Base-by-base conservation (phyloP, 768 basidiomycete genomes). In the Strobilomyces dryophilus region DNA sequence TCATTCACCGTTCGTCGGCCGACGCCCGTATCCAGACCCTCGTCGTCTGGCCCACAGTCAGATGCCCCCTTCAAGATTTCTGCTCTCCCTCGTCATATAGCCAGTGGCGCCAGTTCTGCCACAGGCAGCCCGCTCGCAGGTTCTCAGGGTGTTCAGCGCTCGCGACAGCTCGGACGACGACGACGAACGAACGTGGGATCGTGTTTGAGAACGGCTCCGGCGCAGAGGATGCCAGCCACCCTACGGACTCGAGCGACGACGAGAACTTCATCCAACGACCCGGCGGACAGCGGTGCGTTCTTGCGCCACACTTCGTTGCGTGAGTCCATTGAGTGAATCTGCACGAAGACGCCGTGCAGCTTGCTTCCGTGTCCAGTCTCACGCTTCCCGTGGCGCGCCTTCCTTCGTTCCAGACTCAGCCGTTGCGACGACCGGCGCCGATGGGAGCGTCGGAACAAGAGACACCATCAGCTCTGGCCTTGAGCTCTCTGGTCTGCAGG, bases 1-100 rank as follows among this genome's bases (percentile, higher is more conserved):
- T 94, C 92, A 1, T 95, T 95, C 70, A 93, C 87, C 2, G 78
- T 95, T 52, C 82, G 90, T 39, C 79, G 90, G 8, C 93, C 93
- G 0, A 83, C 83, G 0, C 86, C 89, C 1, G 65, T 76, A 0
- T 85, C 87, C 7, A 78, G 87, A 10, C 77, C 79, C 17, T 66
- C 75, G 0, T 87, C 87, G 0, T 79, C 84, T 31, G 84, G 82
- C 10, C 74, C 79, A 40, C 88, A 87, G 36, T 83, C 83, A 0
- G 84, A 84, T 56, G 67, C 71, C 0, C 66, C 68, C 18, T 84
- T 85, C 72, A 87, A 79, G 61, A 60, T 80, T 6, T 82, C 83
- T 15, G 69, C 80, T 1, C 64, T 87, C n/a, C 87, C 86, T 6
- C 79, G 79, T 17, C 84, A 78, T 65, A 70, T 86, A 9, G 54